A percentile compares a stretch with the other conserved stretches of the same genome.
phyloP scores from a whole-genome alignment of 495 filamentous ascomycete genomes.

The Trypethelium eluteriae region DNA sequence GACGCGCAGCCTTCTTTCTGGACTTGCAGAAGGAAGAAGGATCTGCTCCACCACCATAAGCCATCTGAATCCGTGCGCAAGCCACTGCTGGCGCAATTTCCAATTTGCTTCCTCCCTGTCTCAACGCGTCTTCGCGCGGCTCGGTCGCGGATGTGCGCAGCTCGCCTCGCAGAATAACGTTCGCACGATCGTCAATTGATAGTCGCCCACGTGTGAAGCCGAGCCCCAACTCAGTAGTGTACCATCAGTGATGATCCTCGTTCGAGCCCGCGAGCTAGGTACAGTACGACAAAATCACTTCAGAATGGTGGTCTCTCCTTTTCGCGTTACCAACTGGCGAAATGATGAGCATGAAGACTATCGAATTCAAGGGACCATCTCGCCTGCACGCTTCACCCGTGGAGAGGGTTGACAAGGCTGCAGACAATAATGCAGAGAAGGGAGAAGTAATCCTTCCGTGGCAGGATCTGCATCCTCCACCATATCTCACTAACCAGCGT shows the following conservation, averaged over 20 bases:
- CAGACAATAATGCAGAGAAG: not conserved
- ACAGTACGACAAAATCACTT: too few species aligned
- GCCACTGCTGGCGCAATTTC: not conserved
- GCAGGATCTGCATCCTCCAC: not conserved
- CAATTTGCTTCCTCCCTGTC: not conserved
- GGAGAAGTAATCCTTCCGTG: not conserved
- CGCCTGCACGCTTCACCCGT: too few species aligned
- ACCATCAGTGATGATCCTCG: too few species aligned
- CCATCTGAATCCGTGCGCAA: not conserved
- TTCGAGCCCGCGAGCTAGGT: too few species aligned
- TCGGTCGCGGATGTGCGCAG: not conserved
- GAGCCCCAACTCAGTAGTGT: not conserved
- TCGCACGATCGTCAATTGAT: not conserved
- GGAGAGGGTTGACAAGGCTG: not conserved
- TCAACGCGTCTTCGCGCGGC: not conserved
- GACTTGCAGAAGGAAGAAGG: not conserved
- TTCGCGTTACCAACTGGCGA: not conserved
- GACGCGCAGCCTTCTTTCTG: not conserved
- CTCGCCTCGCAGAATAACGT: not conserved
- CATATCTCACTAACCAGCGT: not conserved
- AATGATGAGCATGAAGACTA: not conserved
- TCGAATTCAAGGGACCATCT: too few species aligned
- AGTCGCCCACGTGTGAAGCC: not conserved
- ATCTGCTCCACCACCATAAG: not conserved
- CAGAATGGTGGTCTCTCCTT: too few species aligned